Evolutionary conservation across 768 basidiomycete genomes (phyloP), one percentile per base, ranked within the genome.

Genomic region (Strobilomyces dryophilus): DNA sequence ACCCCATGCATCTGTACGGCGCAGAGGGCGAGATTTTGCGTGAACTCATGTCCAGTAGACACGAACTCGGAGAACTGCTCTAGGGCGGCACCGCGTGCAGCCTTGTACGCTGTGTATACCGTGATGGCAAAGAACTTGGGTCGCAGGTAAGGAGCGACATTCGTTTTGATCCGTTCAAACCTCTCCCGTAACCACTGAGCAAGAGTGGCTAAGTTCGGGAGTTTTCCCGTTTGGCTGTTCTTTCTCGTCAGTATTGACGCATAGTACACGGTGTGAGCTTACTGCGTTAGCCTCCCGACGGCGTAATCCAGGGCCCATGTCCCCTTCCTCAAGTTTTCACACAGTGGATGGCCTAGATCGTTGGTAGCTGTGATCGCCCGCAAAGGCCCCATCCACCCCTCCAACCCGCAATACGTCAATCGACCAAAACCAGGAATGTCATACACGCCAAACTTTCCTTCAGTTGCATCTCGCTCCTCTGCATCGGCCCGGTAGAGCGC

Each of bases 61-160:
- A 98, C 78, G 63, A 98, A 95, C 32, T 90, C 90, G 12, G 94
- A 89, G 61, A 78, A 87, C 64, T 93, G 95, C 59, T 95, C 92
- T 41, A 98, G 74, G 12, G 84, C 91, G 0, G 85, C 80, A 31
- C 79, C 76, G 20, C 94, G 84, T 18, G 94, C 87, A 10, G 91
- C 92, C 68, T 94, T 97, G 77, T 97, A 95, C 2, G 94, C 94
- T 54, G 85, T 85, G 21, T 87, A 91, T 53, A 98, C 78, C 51
- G 95, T 79, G 54, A 98, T 79, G 1, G 94, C 93, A 59, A 99
- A 99, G 71, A 92, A 98, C 69, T 95, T 98, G 20, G 97, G 97
- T 20, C 95, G 82, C 70, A 98, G 76, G 76, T 93, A 95, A 17
- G 88, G 81, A 0, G 97, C 89, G 7, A 86, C 85, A 11, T 77